Evolutionary conservation across 768 basidiomycete genomes (phyloP).

Genomic region (Daedaleopsis nitida): DNA sequence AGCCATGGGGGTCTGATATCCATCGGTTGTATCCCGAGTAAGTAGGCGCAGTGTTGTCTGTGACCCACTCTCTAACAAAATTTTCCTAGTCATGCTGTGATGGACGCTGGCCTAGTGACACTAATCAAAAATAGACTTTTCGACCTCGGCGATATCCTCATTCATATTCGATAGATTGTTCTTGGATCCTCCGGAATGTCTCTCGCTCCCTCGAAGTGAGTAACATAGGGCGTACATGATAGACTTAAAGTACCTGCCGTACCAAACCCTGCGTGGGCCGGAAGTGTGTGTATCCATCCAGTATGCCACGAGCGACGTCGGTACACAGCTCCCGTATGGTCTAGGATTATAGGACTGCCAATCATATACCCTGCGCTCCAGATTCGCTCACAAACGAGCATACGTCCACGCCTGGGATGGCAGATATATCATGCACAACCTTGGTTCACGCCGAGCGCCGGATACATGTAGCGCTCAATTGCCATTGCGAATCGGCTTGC

Average conservation of each 20-base stretch:
- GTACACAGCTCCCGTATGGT: too few species aligned
- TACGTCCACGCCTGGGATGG: too few species aligned
- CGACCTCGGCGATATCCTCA: conserved; percentile 7
- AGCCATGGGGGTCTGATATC: conserved; percentile 22
- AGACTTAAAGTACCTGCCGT: not conserved
- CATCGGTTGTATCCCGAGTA: conserved; percentile 26
- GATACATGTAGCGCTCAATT: too few species aligned
- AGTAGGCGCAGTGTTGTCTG: not conserved
- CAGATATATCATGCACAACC: too few species aligned
- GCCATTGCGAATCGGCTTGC: too few species aligned
- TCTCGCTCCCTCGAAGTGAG: conserved; percentile 4
- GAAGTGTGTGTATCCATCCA: too few species aligned
- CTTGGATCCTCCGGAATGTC: not conserved
- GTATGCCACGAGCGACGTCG: too few species aligned
- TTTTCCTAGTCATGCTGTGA: not conserved
- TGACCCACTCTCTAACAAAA: not conserved
- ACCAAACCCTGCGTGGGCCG: not conserved
- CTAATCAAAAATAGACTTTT: conserved; percentile 3
- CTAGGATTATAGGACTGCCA: too few species aligned
- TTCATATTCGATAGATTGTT: conserved; percentile 14
- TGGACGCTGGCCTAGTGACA: not conserved
- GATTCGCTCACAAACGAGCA: too few species aligned
- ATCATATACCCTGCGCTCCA: too few species aligned
- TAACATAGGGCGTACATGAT: not conserved
- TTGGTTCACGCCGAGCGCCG: too few species aligned